These are phyloP conservation scores for Diaporthe batatas DNA, from an alignment of 2,329 filamentous ascomycete species.

Conservation along the genomic window DNA sequence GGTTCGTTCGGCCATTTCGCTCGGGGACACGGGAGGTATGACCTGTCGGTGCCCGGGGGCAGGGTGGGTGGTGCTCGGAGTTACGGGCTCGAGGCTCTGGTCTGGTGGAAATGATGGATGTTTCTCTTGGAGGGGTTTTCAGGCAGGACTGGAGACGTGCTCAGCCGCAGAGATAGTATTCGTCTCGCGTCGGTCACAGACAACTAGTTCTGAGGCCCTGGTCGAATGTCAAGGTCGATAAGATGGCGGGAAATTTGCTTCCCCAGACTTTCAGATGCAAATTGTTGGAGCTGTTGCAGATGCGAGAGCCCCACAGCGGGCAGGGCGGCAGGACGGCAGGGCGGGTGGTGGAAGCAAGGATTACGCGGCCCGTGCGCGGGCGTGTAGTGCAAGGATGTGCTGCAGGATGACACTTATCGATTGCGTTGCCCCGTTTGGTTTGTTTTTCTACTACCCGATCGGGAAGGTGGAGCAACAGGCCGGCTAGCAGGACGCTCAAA, in stretches of 20 bases:
- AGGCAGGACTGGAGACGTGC: neutral
- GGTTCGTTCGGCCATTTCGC: conserved; percentile 44
- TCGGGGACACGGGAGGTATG: neutral
- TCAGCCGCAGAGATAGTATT: neutral
- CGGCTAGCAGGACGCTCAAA: conserved; percentile 12
- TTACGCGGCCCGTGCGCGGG: neutral
- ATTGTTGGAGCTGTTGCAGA: conserved; percentile 32
- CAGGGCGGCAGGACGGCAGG: too few relatives aligned
- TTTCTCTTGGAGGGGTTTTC: neutral
- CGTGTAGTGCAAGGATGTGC: neutral
- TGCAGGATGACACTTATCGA: conserved; percentile 30
- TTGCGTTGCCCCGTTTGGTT: conserved; percentile 35
- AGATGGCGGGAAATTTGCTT: conserved; percentile 15
- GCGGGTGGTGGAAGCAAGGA: neutral
- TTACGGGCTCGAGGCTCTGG: neutral
- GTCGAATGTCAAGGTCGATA: neutral
- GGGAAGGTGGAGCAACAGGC: conserved; percentile 37
- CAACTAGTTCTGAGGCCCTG: neutral
- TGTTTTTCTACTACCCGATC: conserved; percentile 34
- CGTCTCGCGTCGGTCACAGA: neutral
- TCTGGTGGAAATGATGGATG: neutral
- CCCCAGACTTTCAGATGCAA: conserved; percentile 40
- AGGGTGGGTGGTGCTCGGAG: neutral
- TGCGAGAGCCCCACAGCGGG: conserved; percentile 16
- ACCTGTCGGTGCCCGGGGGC: neutral